Percentiles rank a stretch among this genome's conserved stretches.
Conservation (phyloP, 2,329 filamentous ascomycete species). For the Fusarium nygamai region DNA sequence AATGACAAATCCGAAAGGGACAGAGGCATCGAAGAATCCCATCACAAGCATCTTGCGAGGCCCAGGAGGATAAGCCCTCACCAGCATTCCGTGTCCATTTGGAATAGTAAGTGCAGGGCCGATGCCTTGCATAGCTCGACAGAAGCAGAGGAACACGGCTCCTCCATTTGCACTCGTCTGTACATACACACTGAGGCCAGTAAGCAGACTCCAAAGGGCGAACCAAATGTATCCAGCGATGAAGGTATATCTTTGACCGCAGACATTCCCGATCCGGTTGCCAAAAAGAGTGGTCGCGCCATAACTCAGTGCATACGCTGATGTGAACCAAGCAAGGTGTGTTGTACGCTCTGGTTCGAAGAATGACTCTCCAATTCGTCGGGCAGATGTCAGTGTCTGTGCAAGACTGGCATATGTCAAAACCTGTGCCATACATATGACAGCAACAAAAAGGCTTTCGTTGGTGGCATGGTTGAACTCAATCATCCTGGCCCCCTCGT, state of each 20-base stretch:
- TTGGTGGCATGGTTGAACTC: conserved; percentile 42
- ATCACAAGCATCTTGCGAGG: conserved; percentile 37
- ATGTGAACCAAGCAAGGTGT: conserved; percentile 40
- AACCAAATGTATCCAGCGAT: conserved; percentile 41
- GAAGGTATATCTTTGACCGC: conserved; percentile 37
- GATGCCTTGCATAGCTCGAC: conserved; percentile 41
- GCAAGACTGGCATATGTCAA: conserved; percentile 38
- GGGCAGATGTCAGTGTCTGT: conserved; percentile 38
- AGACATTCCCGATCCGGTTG: conserved; percentile 39
- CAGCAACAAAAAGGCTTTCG: conserved; percentile 36
- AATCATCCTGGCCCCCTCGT: conserved; percentile 35
- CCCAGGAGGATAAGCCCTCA: conserved; percentile 40
- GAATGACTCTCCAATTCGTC: conserved; percentile 35
- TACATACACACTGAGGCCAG: conserved; percentile 36
- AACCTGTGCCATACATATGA: conserved; percentile 42
- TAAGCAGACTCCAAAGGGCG: conserved; percentile 39
- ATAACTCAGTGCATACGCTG: conserved; percentile 37
- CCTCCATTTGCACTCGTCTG: conserved; percentile 11
- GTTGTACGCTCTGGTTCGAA: conserved; percentile 31
- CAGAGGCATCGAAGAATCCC: conserved; percentile 39
- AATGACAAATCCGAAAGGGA: conserved; percentile 38
- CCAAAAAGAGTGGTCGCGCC: conserved; percentile 35
- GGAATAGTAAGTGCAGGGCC: conserved; percentile 38
- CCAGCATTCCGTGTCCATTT: conserved; percentile 37
- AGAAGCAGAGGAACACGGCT: conserved; percentile 37